phyloP scores from a whole-genome alignment of 2,329 filamentous ascomycete genomes.

The Botrytis paeoniae region DNA sequence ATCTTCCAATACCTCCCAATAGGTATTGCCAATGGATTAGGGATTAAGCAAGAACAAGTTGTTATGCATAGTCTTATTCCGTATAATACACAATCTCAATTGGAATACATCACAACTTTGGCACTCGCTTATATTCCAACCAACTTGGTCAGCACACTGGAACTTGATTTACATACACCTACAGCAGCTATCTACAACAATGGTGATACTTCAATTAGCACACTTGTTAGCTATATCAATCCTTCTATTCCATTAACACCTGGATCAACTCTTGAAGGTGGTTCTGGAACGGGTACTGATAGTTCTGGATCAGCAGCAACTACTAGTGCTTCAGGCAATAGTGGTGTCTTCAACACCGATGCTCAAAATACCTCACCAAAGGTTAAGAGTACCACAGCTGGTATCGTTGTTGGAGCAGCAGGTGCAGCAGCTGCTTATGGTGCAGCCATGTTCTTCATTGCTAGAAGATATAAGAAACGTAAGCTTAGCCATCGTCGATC shows the following conservation, averaged over 20 bases:
- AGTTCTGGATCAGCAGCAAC: slow-evolving; percentile 37
- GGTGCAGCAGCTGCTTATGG: slow-evolving; percentile 68
- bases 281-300: slow-evolving; percentile 39
- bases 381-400: slow-evolving; percentile 61
- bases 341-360: slow-evolving; percentile 42
- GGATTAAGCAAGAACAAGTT: slow-evolving; percentile 47
- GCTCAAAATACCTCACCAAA: slow-evolving; percentile 48
- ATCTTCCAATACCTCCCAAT: slow-evolving; percentile 77
- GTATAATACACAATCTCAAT: slow-evolving; percentile 64
- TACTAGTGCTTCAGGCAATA: slow-evolving; percentile 38
- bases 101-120: slow-evolving; percentile 79
- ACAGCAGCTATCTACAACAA: slow-evolving; percentile 74
- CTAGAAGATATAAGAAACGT: slow-evolving; percentile 66
- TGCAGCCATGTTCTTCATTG: slow-evolving; percentile 73
- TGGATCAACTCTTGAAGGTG: slow-evolving; percentile 42
- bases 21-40: slow-evolving; percentile 56
- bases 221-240: slow-evolving; percentile 79
- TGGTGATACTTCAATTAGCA: slow-evolving; percentile 59
- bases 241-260: slow-evolving; percentile 58
- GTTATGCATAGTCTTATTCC: slow-evolving; percentile 71
- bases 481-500: slow-evolving; percentile 60
- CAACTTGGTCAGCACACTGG: slow-evolving; percentile 64
- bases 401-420: slow-evolving; percentile 62
- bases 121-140: slow-evolving; percentile 74
- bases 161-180: slow-evolving; percentile 67